Percentiles rank a stretch among this genome's conserved stretches.
phyloP scores from a whole-genome alignment of 2,329 filamentous ascomycete genomes.

The Ceratocystis smalleyi region DNA sequence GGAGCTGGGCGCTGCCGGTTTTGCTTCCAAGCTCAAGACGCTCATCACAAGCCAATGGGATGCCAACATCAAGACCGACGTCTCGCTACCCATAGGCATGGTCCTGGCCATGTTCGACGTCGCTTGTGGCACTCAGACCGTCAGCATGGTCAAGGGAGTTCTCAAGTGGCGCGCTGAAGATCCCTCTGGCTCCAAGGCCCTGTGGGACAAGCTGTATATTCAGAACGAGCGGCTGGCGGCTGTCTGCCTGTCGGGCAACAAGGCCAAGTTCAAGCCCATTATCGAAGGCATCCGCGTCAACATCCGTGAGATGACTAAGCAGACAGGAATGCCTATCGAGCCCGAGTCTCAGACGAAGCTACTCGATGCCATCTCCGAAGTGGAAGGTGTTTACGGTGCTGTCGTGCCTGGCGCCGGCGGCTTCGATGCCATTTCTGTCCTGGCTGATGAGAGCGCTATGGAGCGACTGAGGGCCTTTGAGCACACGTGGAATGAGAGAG shows the following conservation, averaged over 20 bases:
- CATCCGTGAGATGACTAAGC: constrained; percentile 60
- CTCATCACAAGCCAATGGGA: constrained; percentile 61
- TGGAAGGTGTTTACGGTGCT: constrained; percentile 74
- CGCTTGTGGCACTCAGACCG: constrained; percentile 82
- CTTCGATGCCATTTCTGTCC: constrained; percentile 71
- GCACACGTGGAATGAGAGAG: constrained; percentile 42
- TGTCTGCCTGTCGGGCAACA: constrained; percentile 39
- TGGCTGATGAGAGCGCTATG: constrained; percentile 54
- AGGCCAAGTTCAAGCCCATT: constrained; percentile 30
- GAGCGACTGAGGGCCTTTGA: constrained; percentile 52
- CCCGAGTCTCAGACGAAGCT: constrained; percentile 71
- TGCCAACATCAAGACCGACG: constrained; percentile 40
- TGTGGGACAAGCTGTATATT: constrained; percentile 57
- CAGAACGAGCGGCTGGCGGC: constrained; percentile 56
- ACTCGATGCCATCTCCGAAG: constrained; percentile 54
- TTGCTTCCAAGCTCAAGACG: constrained; percentile 46
- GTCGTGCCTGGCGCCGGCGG: constrained; percentile 91
- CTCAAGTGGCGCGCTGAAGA: constrained; percentile 62
- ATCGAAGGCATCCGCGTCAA: constrained; percentile 40
- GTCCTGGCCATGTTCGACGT: constrained; percentile 89
- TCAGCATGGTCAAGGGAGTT: constrained; percentile 89
- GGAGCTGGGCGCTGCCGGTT: constrained; percentile 49
- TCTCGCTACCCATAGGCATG: constrained; percentile 57
- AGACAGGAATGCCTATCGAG: constrained; percentile 73
- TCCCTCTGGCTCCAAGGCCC: constrained; percentile 42